These are phyloP conservation scores for Talaromyces liani DNA, from an alignment of 495 filamentous ascomycete species.

Conservation along the genomic window DNA sequence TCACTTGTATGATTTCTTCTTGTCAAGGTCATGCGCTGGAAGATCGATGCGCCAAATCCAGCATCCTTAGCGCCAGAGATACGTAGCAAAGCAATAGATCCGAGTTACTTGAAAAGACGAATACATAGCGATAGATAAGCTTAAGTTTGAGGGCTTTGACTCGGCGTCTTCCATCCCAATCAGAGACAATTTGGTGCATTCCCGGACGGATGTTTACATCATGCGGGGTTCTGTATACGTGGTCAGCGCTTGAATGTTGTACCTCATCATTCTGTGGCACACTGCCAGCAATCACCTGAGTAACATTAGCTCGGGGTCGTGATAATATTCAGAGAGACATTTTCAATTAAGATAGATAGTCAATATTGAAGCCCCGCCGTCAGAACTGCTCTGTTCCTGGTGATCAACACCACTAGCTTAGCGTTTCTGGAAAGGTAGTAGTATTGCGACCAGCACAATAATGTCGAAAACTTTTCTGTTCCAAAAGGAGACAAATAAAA, in stretches of 20 bases:
- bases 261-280: background rate
- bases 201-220: background rate
- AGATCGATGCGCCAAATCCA: background rate
- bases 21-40: background rate
- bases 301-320: background rate
- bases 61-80: background rate
- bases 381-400: background rate
- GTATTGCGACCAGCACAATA: background rate
- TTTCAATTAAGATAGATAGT: background rate
- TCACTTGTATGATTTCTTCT: background rate
- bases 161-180: background rate
- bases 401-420: background rate
- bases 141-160: background rate
- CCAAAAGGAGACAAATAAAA: background rate
- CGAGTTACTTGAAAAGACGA: background rate
- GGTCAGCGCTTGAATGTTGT: no score
- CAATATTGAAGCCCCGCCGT: background rate
- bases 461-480: background rate
- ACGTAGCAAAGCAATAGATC: background rate
- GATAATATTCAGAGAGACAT: background rate
- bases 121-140: background rate
- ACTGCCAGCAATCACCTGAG: background rate
- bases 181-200: background rate
- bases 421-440: background rate
- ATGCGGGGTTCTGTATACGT: background rate